phyloP scores from a whole-genome alignment of 148 eudicot species.

The Rhododendron vialii region DNA sequence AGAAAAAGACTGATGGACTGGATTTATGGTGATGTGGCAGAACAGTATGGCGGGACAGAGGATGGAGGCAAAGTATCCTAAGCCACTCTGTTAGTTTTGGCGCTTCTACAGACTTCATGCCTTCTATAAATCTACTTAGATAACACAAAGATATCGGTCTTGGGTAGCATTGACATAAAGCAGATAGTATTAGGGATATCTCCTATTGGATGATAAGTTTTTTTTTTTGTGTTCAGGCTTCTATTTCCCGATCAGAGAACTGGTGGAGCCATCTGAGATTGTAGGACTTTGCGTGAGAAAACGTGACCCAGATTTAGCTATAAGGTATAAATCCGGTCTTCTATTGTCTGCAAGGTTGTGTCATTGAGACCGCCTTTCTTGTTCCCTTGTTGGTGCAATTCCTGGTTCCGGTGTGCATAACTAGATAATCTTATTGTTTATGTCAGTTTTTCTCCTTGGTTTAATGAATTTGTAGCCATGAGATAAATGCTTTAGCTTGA shows the following conservation, averaged over 20 bases:
- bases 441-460: neutral
- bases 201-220: neutral
- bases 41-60: neutral
- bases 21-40: neutral
- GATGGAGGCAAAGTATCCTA: neutral
- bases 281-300: slow-evolving; percentile 46
- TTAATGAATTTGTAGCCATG: neutral
- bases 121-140: neutral
- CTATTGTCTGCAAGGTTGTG: neutral
- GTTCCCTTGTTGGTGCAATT: neutral
- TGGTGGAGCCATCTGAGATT: slow-evolving; percentile 55
- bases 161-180: neutral
- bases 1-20: neutral
- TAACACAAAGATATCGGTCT: neutral
- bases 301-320: slow-evolving; percentile 50
- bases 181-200: neutral
- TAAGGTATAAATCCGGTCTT: slow-evolving; percentile 45
- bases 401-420: neutral
- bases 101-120: neutral
- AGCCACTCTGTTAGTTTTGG: neutral
- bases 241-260: slow-evolving; percentile 39
- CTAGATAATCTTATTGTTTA: neutral
- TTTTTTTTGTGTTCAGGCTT: slow-evolving; percentile 47
- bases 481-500: neutral
- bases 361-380: neutral